phyloP scores from a whole-genome alignment of 2,329 filamentous ascomycete genomes.

The Fusarium sterilihyphosum region DNA sequence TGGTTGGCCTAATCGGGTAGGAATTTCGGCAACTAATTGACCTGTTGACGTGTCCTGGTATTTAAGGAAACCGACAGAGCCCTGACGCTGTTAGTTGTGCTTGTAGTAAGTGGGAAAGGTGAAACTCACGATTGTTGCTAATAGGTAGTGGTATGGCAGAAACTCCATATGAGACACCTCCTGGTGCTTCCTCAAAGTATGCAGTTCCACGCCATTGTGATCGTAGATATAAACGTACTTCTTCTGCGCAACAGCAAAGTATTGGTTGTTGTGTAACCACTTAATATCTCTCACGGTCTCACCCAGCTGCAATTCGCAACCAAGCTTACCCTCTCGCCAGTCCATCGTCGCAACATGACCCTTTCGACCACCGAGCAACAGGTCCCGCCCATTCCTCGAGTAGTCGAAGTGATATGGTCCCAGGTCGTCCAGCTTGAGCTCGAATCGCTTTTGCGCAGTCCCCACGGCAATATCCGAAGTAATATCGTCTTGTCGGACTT shows the following conservation, averaged over 20 bases:
- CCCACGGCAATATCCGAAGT: slow-evolving; percentile 77
- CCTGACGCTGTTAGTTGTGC: slow-evolving; percentile 54
- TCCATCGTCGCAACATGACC: slow-evolving; percentile 97
- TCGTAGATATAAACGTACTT: slow-evolving; percentile 98
- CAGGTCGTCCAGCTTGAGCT: slow-evolving; percentile 81
- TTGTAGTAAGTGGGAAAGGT: accelerated
- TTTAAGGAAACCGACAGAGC: slow-evolving; percentile 84
- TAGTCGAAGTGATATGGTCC: slow-evolving; percentile 93
- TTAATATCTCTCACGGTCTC: slow-evolving; percentile 91
- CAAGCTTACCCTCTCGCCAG: slow-evolving; percentile 91
- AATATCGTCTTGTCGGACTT: slow-evolving; percentile 90
- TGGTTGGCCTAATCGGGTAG: slow-evolving; percentile 85
- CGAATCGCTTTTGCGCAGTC: slow-evolving; percentile 92
- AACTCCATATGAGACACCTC: slow-evolving; percentile 97
- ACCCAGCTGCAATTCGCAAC: slow-evolving; percentile 88
- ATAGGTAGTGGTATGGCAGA: slow-evolving; percentile 92
- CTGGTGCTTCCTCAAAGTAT: slow-evolving; percentile 88
- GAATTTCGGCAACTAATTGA: slow-evolving; percentile 84
- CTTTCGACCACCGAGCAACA: slow-evolving; percentile 88
- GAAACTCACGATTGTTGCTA: slow-evolving; percentile 79
- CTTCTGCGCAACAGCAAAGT: slow-evolving; percentile 95
- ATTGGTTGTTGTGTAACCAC: slow-evolving; percentile 95
- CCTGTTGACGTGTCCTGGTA: slow-evolving; percentile 97
- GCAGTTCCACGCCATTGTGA: slow-evolving; percentile 86
- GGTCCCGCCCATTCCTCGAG: slow-evolving; percentile 85